Base-by-base conservation (phyloP, 371 early-diverging fungal species). In the Saksenaea vasiformis region DNA sequence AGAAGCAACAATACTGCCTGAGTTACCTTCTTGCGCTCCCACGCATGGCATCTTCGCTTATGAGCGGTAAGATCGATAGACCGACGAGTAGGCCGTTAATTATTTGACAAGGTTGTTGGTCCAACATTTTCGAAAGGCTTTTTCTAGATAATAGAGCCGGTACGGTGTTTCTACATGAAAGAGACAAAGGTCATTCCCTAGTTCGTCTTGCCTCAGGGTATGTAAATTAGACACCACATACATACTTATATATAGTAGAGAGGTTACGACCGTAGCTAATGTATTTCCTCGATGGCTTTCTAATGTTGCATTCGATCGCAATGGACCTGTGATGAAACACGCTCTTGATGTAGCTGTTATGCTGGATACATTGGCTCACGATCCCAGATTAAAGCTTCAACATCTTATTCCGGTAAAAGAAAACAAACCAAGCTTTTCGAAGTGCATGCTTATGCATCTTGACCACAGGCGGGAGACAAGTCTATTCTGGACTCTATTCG, bases 311-410 rank as follows among this genome's bases (percentile, higher is more conserved):
- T 78, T 80, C 47, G 71, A 69, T 28, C 53, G 65, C 5, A 62
- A 63, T 15, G 76, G 78, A 0, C n/a, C 70, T 3, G 60, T 80
- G 8, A 77, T 80, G 71, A 74, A 76, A 17, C 80, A 80, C 67
- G 78, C 78, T 1, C 58, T 78, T 35, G 80, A 80, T 58, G 74
- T 80, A 0, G 73, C 76, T 5, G 70, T 80, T 31, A 67, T 76
- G 60, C 55, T 80, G 31, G 78, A 80, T 43, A 72, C 76, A 13
- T 54, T 80, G 41, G 76, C 70, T 0, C 67, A 80, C 64, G 74
- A 80, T 36, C 54, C 70, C 14, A 61, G 76, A 5, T 61, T 80
- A 5, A 57, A 65, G 13, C 39, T 66, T 26, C 56, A 57, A 5
- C 61, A 71, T 57, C 65, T 79, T 9, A 65, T 79, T 31, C 80